A percentile compares a stretch with the other conserved stretches of the same genome.
Evolutionary conservation across 306 rosid genomes (phyloP).

Genomic region (Senna siamea): DNA sequence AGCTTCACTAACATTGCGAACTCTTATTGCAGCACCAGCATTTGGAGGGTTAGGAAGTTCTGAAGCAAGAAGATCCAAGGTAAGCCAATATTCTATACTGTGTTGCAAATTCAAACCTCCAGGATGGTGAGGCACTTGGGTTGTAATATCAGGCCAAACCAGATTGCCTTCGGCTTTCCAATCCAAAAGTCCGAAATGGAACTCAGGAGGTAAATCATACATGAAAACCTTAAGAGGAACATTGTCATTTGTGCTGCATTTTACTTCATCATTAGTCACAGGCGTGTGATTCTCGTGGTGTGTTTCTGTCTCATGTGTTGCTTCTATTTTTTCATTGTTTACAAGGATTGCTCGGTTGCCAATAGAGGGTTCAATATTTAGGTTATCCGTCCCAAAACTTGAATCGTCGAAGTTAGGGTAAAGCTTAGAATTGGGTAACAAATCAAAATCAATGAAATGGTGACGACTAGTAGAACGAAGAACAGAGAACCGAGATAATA

Average conservation of each 20-base stretch:
- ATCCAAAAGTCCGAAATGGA: conserved; percentile 73
- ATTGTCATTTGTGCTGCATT: conserved; percentile 37
- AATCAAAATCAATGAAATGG: conserved; percentile 36
- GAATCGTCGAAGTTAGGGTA: conserved; percentile 24
- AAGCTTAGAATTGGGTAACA: conserved; percentile 54
- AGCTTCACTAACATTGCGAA: conserved; percentile 66
- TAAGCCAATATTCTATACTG: conserved; percentile 85
- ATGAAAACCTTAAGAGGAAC: conserved; percentile 65
- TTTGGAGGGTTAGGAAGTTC: conserved; percentile 54
- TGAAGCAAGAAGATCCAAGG: conserved; percentile 76
- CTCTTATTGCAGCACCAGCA: conserved; percentile 54
- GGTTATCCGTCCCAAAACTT: conserved; percentile 21
- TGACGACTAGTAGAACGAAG: conserved; percentile 52
- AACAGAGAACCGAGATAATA: conserved; percentile 66
- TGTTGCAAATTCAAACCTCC: conserved; percentile 84
- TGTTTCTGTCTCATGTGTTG: conserved; percentile 8
- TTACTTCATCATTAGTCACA: conserved; percentile 27
- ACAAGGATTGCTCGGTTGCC: conserved; percentile 59
- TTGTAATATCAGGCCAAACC: conserved; percentile 75
- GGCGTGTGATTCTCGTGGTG: conserved; percentile 6
- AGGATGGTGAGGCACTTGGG: conserved; percentile 61
- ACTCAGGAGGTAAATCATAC: conserved; percentile 69
- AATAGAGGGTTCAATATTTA: conserved; percentile 40
- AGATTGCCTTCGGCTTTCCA: conserved; percentile 55
- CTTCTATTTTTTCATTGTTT: conserved; percentile 42